Conservation (phyloP, 1,139 yeast species). For the Blastobotrys indianensis region DNA sequence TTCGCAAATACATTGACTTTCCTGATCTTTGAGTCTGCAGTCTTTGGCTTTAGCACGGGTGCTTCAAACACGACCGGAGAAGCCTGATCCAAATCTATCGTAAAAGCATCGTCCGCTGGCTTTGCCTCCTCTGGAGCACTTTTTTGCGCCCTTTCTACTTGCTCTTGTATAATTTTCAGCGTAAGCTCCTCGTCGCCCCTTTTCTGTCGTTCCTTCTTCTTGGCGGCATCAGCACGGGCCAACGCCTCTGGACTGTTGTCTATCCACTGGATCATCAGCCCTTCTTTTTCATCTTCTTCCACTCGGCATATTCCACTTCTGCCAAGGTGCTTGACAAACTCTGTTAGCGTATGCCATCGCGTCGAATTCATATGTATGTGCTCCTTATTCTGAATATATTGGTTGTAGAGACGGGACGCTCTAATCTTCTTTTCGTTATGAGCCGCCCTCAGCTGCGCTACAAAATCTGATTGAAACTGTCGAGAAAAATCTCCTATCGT, state of each 20-base stretch:
- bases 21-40: too few species aligned
- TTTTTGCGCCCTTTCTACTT: constrained; percentile 45
- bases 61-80: too few species aligned
- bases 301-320: constrained; percentile 55
- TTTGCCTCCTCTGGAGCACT: constrained; percentile 17
- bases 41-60: too few species aligned
- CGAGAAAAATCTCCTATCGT: constrained; percentile 56
- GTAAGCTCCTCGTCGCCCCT: constrained; percentile 42
- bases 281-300: constrained; percentile 42
- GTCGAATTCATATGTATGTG: constrained; percentile 93
- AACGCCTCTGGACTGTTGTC: constrained; percentile 46
- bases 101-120: neutral
- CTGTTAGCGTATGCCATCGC: constrained; percentile 63
- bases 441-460: constrained; percentile 52
- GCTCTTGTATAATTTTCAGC: constrained; percentile 43
- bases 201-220: constrained; percentile 36
- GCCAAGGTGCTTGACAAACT: constrained; percentile 63
- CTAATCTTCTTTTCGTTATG: constrained; percentile 81
- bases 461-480: constrained; percentile 58
- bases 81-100: too few species aligned
- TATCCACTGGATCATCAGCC: constrained; percentile 46
- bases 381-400: constrained; percentile 64
- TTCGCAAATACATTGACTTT: too few species aligned
- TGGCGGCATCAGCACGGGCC: constrained; percentile 35
- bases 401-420: constrained; percentile 86